A percentile compares a stretch with the other conserved stretches of the same genome.
These are phyloP conservation scores for Chamaecyparis obtusa DNA, from an alignment of 75 land plant genomes.

Conservation along the genomic window DNA sequence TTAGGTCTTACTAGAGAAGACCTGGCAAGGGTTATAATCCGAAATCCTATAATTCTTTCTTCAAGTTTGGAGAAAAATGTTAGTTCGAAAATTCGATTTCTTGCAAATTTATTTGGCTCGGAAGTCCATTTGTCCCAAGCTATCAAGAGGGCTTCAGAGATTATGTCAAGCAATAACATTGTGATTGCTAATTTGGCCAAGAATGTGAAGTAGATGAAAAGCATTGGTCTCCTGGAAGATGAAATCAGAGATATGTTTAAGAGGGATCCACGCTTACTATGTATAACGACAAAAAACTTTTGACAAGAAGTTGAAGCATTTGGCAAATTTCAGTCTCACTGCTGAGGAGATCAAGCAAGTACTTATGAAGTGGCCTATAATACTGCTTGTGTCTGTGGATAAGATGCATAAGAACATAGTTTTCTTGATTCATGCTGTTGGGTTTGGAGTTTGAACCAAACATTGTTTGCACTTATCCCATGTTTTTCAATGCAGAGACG, in stretches of 20 bases:
- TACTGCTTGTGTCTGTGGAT: not conserved
- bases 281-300: not conserved
- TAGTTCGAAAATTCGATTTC: not conserved
- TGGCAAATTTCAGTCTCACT: not conserved
- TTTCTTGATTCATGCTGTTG: not conserved
- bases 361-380: not conserved
- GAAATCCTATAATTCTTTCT: not conserved
- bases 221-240: not conserved
- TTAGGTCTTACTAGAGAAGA: not conserved
- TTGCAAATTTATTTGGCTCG: not conserved
- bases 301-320: not conserved
- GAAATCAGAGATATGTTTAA: not conserved
- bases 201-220: not conserved
- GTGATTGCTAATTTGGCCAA: not conserved
- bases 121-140: not conserved
- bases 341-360: not conserved
- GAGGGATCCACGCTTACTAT: not conserved
- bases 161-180: no score
- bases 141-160: not conserved
- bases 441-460: not conserved
- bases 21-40: not conserved
- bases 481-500: not conserved
- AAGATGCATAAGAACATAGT: slow-evolving; percentile 5
- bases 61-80: not conserved
- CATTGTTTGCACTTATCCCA: not conserved